Base-by-base conservation (phyloP, 1,139 yeast species). In the Meyerozyma elateridarum region DNA sequence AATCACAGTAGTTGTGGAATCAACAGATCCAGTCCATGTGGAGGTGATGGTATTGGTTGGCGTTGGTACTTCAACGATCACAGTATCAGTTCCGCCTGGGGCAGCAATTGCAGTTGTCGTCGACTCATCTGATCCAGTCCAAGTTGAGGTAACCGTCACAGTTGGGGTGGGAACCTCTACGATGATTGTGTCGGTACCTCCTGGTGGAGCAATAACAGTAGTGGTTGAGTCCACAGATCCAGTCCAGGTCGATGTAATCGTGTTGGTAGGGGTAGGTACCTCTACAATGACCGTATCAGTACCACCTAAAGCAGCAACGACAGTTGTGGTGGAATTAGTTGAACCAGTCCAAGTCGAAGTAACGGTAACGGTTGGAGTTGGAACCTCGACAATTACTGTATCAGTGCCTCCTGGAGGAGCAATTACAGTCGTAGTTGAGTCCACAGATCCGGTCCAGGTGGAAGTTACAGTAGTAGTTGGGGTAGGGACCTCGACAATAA, bases 311-410 rank as follows among this genome's bases (percentile, higher is more conserved):
- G 28, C 14, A 6, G 35, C 38, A 4, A 35, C 26, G 14, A 31
- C 15, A 1, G 53, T 38, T n/a, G 40, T 32, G 5, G 44, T 38
- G 15, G 36, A 26, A 4, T 22, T 2, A 3, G 8, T n/a, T 1
- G 36, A 19, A 0, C 48, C 50, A 9, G 43, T 29, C 30, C 44
- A 32, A 6, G 48, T 40, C 2, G 36, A n/a, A 3, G 36, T 31
- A 6, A 33, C 20, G 3, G 51, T 46, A 1, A 33, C 32, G 0
- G 45, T 42, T 7, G 49, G 43, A 5, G 32, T 33, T 8, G 58
- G 49, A 18, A 46, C 42, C 9, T 44, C 51, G 14, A 54, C 42
- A 1, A 43, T 29, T 5, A 46, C 38, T 1, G 51, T 49, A n/a
- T 30, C 41, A 3, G 49, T 43, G 5, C 38, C 36, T 14, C 38